Evolutionary conservation across 176 grass and related monocot species (phyloP).

Genomic region (Zoysia japonica): DNA sequence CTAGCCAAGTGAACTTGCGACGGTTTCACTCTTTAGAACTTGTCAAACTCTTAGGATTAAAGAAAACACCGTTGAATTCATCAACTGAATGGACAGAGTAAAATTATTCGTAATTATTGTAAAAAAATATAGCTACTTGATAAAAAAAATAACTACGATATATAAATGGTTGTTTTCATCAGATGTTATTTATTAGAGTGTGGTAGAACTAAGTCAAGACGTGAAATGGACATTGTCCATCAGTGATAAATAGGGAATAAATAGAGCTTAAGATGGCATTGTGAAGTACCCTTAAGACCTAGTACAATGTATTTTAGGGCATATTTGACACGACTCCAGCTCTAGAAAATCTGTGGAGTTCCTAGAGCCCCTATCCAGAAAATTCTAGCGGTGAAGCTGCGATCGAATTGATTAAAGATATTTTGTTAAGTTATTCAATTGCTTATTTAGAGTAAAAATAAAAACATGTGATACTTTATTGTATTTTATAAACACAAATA

Average conservation of each 20-base stretch:
- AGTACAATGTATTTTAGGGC: too few relatives aligned
- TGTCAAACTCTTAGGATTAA: neutral
- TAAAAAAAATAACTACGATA: neutral
- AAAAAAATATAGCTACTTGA: neutral
- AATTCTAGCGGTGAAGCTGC: too few relatives aligned
- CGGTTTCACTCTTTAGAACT: neutral
- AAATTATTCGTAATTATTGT: neutral
- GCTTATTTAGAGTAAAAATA: too few relatives aligned
- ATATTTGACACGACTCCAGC: too few relatives aligned
- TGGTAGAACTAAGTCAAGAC: neutral
- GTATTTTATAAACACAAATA: too few relatives aligned
- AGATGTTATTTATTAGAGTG: neutral
- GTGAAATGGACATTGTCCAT: neutral
- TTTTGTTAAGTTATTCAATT: too few relatives aligned
- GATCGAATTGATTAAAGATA: too few relatives aligned
- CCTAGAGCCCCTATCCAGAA: too few relatives aligned
- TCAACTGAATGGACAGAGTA: neutral
- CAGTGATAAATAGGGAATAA: neutral
- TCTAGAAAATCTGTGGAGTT: too few relatives aligned
- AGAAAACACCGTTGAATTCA: neutral
- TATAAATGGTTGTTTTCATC: neutral
- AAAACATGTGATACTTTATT: too few relatives aligned
- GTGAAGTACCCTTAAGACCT: too few relatives aligned
- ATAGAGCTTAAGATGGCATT: too few relatives aligned
- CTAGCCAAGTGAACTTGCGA: neutral